Evolutionary conservation across 352 stramenopile genomes (phyloP), one percentile per base, ranked within the genome.

Genomic region (Phytophthora europaea): DNA sequence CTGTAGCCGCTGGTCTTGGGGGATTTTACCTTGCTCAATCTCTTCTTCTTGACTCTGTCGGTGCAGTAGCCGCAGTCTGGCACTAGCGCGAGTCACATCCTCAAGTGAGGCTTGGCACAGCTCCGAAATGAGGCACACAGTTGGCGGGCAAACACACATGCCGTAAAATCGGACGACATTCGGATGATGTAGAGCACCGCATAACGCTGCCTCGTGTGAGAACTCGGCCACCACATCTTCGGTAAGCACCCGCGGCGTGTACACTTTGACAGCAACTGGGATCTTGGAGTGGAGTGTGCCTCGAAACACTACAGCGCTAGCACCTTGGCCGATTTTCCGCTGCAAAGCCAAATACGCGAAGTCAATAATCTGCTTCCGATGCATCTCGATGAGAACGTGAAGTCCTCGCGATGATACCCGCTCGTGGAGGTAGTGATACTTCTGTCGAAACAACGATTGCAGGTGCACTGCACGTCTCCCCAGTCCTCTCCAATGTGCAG

Each of bases 141-240:
- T 93, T 1, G 88, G 85, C 13, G 87, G 87, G 20, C 76, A 91
- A 15, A 96, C 83, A 55, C 89, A 96, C 83, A 96, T 91, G 23
- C 88, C 89, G 52, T 93, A 91, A 70, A 96, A 96, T 61, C 81
- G 85, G 65, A 94, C 83, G 50, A 96, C 88, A 67, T 96, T 96
- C 1, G 89, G 85, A 57, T 95, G 88, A 38, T 89, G 72, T 5
- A 95, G 74, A 16, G 85, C 79, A 7, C 84, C 82, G 65, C 85
- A 96, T 8, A 96, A 67, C 3, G 87, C 89, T 9, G 87, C 89
- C 63, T 94, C 89, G 28, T 96, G 87, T 4, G 87, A 94, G 52
- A 94, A 96, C 61, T 89, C 86, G n/a, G 85, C 86, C 33, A 96
- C 87, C 1, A 81, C 81, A 31, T 91, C 81, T 23, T 94, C 85